phyloP scores from a whole-genome alignment of 768 basidiomycete genomes.

The Gyrodon lividus region DNA sequence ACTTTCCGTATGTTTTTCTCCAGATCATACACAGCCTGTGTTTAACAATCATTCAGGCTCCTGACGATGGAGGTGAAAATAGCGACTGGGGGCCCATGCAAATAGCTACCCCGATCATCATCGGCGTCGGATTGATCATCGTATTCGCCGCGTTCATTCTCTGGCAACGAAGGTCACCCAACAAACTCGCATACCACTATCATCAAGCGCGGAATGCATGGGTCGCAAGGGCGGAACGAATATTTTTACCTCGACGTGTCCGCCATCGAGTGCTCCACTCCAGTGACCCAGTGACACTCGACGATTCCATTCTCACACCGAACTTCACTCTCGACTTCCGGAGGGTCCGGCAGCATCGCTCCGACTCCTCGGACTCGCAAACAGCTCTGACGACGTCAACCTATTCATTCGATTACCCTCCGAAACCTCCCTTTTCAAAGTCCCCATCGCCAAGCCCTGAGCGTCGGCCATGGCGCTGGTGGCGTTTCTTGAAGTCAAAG shows the following conservation, averaged over 20 bases:
- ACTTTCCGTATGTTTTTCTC: constrained; percentile 15
- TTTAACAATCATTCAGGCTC: constrained; percentile 12
- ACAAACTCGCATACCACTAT: constrained; percentile 10
- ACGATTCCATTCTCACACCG: constrained; percentile 19
- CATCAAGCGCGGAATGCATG: constrained; percentile 13
- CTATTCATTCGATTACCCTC: constrained; percentile 12
- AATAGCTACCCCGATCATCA: constrained; percentile 34
- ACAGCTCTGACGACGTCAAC: constrained; percentile 22
- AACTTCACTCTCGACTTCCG: neutral
- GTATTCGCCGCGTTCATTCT: constrained; percentile 21
- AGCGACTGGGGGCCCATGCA: constrained; percentile 29
- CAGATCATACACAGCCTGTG: neutral
- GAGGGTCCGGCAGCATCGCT: constrained; percentile 15
- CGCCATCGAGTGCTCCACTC: constrained; percentile 15
- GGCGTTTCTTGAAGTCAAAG: constrained; percentile 23
- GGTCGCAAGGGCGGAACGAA: constrained; percentile 10
- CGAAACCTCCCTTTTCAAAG: neutral
- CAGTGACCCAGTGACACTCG: constrained; percentile 19
- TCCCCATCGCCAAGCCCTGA: constrained; percentile 6
- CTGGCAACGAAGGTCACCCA: constrained; percentile 20
- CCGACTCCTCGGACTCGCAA: constrained; percentile 28
- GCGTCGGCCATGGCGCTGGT: constrained; percentile 20
- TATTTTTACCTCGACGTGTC: constrained; percentile 15
- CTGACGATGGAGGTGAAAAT: constrained; percentile 1
- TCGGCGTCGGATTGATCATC: constrained; percentile 30